phyloP scores from a whole-genome alignment of 192 early-diverging fungal species.

The Gonapodya sp. region DNA sequence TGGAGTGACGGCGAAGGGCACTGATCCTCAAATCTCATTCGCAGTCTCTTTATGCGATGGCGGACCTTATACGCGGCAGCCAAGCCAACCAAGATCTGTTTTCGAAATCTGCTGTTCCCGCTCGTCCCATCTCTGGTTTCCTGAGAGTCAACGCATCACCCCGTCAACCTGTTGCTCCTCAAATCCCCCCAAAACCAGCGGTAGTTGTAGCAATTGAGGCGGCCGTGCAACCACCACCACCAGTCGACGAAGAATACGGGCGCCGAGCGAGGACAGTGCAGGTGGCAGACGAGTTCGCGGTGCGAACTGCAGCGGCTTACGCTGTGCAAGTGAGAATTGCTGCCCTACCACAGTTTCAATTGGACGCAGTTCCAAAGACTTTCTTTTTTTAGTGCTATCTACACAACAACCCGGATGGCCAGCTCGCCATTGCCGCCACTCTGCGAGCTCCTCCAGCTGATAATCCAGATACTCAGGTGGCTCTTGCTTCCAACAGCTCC shows the following conservation, averaged over 20 bases:
- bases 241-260: conserved; percentile 68
- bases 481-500: not conserved
- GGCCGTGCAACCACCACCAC: conserved; percentile 27
- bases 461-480: conserved; percentile 42
- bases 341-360: not conserved
- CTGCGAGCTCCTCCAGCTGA: conserved; percentile 68
- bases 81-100: conserved; percentile 68
- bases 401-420: conserved; percentile 75
- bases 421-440: conserved; percentile 77
- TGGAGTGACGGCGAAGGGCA: conserved; percentile 37
- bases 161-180: too few species aligned
- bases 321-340: conserved; percentile 49
- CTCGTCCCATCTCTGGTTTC: not conserved
- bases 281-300: conserved; percentile 48
- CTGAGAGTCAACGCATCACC: not conserved
- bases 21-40: not conserved
- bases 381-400: conserved; percentile 48
- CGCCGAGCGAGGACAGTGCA: not conserved
- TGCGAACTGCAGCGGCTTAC: conserved; percentile 76
- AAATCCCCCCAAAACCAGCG: conserved; percentile 31
- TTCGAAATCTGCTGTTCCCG: conserved; percentile 50
- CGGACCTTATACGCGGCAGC: conserved; percentile 71
- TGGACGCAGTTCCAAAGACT: too few species aligned
- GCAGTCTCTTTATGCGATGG: conserved; percentile 71
- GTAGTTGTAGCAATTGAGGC: not conserved